Percentiles rank a stretch among this genome's conserved stretches.
These are phyloP conservation scores for Talinum fruticosum DNA, from an alignment of 148 eudicot species.

Conservation along the genomic window DNA sequence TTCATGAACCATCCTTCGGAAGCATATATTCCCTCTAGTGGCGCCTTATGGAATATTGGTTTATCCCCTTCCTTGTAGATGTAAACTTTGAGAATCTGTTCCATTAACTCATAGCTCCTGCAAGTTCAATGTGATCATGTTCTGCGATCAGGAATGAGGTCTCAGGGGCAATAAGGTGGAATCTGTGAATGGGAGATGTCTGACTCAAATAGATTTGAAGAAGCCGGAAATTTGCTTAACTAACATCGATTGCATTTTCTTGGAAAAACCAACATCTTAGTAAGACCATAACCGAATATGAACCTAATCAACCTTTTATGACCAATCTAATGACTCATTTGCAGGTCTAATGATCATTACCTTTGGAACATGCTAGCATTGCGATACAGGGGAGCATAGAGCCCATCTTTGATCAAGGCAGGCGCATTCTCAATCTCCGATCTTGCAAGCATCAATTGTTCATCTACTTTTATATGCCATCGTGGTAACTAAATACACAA, in stretches of 20 bases:
- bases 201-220: neutral
- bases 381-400: slow-evolving; percentile 54
- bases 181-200: too few species aligned
- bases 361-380: slow-evolving; percentile 57
- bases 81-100: slow-evolving; percentile 58
- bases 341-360: slow-evolving; percentile 19
- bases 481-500: slow-evolving; percentile 34
- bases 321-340: neutral
- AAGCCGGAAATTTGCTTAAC: neutral
- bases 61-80: slow-evolving; percentile 63
- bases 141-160: too few species aligned
- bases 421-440: slow-evolving; percentile 49
- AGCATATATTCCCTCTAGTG: slow-evolving; percentile 69
- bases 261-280: too few species aligned
- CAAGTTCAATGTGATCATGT: neutral
- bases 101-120: slow-evolving; percentile 74
- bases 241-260: too few species aligned
- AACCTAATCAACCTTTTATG: neutral
- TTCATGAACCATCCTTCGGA: slow-evolving; percentile 88
- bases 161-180: too few species aligned
- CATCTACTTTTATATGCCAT: slow-evolving; percentile 43
- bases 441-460: slow-evolving; percentile 40
- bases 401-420: slow-evolving; percentile 28
- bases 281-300: neutral
- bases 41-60: slow-evolving; percentile 56